Evolutionary conservation across 148 eudicot species (phyloP).

Genomic region (Nepenthes mirabilis): DNA sequence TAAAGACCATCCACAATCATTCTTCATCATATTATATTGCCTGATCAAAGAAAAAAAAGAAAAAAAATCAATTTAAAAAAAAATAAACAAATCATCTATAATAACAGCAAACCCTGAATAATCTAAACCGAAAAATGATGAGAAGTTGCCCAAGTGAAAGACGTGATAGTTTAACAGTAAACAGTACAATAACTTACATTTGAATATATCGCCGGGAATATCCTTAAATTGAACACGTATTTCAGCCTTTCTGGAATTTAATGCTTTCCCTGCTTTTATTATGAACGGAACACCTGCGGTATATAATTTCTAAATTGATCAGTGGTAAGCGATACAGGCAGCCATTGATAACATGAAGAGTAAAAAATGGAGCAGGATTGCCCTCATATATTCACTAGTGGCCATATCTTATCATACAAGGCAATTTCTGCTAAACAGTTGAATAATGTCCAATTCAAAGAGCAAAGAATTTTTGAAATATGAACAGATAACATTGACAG

Average conservation of each 20-base stretch:
- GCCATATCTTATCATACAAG: too few relatives aligned
- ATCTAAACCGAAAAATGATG: not conserved
- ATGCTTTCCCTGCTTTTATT: constrained; percentile 90
- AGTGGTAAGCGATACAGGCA: not conserved
- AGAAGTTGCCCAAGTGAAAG: not conserved
- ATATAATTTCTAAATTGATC: not conserved
- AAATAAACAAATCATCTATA: too few relatives aligned
- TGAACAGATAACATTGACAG: not conserved
- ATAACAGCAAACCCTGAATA: too few relatives aligned
- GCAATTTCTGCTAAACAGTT: too few relatives aligned
- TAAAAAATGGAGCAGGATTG: too few relatives aligned
- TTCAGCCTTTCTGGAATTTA: constrained; percentile 84
- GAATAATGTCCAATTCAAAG: not conserved
- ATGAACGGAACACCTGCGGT: constrained; percentile 88
- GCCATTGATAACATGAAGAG: too few relatives aligned
- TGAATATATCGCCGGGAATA: constrained; percentile 95
- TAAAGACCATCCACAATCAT: too few relatives aligned
- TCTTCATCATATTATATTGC: too few relatives aligned
- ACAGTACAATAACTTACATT: constrained; percentile 35
- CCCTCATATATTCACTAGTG: too few relatives aligned
- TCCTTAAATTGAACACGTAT: constrained; percentile 93
- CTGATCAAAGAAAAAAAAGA: too few relatives aligned
- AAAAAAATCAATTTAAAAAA: too few relatives aligned
- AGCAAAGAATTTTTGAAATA: too few relatives aligned
- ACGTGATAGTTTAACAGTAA: not conserved